Evolutionary conservation across 352 stramenopile species (phyloP).

Genomic region (Phytopythium ostracodes): DNA sequence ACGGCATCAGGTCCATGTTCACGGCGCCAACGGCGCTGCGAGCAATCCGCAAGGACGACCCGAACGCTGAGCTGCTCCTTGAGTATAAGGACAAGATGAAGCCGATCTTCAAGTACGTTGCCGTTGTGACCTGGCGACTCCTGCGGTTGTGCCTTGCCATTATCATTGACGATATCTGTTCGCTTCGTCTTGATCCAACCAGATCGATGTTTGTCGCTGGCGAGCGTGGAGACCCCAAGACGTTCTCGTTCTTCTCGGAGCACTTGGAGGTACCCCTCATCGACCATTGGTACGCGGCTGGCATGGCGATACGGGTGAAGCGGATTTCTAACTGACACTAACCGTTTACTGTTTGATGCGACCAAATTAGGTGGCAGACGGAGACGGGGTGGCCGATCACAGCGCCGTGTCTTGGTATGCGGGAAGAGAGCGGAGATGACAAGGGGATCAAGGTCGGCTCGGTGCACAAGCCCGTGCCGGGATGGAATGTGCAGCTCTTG

Average conservation of each 20-base stretch:
- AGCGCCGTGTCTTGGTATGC: conserved; percentile 36
- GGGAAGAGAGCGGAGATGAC: conserved; percentile 34
- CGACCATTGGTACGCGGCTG: conserved; percentile 66
- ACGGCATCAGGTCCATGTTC: conserved; percentile 86
- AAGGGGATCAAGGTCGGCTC: conserved; percentile 71
- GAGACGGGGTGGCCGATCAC: conserved; percentile 85
- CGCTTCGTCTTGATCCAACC: not conserved
- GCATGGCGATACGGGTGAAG: no score
- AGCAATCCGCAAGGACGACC: conserved; percentile 86
- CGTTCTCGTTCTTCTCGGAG: conserved; percentile 73
- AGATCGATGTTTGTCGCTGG: conserved; percentile 78
- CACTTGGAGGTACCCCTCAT: conserved; percentile 57
- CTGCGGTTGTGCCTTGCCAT: not conserved
- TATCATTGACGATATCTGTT: not conserved
- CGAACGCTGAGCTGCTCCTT: conserved; percentile 35
- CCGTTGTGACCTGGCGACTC: not conserved
- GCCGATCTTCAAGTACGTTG: conserved; percentile 5
- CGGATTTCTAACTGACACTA: no score
- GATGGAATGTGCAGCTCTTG: conserved; percentile 81
- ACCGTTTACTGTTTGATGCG: not conserved
- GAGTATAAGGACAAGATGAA: conserved; percentile 20
- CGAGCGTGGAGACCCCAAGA: conserved; percentile 86
- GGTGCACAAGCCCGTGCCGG: conserved; percentile 52
- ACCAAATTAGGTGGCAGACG: conserved; percentile 79
- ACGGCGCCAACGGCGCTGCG: conserved; percentile 88